Evolutionary conservation across 306 rosid genomes (phyloP).

Genomic region (Dicorynia guianensis): DNA sequence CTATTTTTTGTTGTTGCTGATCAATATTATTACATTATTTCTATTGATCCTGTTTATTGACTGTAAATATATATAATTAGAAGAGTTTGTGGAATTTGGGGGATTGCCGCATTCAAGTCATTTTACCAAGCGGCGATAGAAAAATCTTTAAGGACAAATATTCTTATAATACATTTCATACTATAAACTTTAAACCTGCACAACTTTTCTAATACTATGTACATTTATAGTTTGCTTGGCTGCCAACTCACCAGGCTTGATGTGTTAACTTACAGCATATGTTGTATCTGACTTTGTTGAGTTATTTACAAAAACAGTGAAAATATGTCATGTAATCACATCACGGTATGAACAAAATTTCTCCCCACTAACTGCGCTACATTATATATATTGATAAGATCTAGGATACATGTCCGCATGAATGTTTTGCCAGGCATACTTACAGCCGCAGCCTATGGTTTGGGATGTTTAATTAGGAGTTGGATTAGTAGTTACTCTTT

Average conservation of each 20-base stretch:
- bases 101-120: too few species aligned
- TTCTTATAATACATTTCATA: too few species aligned
- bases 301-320: slow-evolving; percentile 30
- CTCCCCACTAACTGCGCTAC: slow-evolving; percentile 31
- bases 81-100: too few species aligned
- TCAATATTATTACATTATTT: too few species aligned
- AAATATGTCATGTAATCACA: slow-evolving; percentile 31
- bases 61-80: too few species aligned
- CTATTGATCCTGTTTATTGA: too few species aligned
- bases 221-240: too few species aligned
- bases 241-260: slow-evolving; percentile 25
- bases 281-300: too few species aligned
- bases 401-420: slow-evolving; percentile 49
- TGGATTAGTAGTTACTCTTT: slow-evolving; percentile 94
- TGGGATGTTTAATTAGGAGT: slow-evolving; percentile 89
- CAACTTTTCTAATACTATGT: too few species aligned
- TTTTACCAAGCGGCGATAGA: too few species aligned
- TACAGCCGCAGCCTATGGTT: slow-evolving; percentile 52
- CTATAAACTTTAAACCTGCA: slow-evolving; percentile 15
- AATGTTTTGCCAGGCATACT: slow-evolving; percentile 29
- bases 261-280: slow-evolving; percentile 25
- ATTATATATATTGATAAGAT: slow-evolving; percentile 41
- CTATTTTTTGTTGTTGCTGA: too few species aligned
- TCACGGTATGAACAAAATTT: slow-evolving; percentile 17
- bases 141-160: too few species aligned